phyloP scores from a whole-genome alignment of 805 yeast genomes.

The Yarrowia sp. region DNA sequence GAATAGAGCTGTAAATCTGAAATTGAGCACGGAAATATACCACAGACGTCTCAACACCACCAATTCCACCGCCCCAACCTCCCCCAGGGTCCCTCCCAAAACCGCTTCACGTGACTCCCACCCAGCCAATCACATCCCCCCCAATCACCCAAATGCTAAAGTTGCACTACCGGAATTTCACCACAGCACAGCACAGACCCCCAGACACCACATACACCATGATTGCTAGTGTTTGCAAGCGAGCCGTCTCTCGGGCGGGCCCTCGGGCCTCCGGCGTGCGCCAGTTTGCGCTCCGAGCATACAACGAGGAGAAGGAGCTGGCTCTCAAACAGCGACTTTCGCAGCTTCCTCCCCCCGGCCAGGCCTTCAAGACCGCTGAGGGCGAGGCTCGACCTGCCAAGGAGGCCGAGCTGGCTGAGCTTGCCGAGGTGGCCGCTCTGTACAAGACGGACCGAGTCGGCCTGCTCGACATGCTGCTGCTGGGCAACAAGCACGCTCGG shows the following conservation, averaged over 20 bases:
- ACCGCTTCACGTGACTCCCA: constrained; percentile 1
- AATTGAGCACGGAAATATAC: neutral
- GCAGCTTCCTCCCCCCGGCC: constrained; percentile 60
- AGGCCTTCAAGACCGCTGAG: constrained; percentile 69
- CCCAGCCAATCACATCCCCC: constrained; percentile 23
- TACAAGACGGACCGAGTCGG: constrained; percentile 57
- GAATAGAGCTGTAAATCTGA: neutral
- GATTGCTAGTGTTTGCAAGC: constrained; percentile 24
- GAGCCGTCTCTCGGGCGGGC: constrained; percentile 20
- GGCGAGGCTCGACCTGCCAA: constrained; percentile 69
- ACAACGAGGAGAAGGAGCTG: constrained; percentile 46
- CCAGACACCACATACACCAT: constrained; percentile 15
- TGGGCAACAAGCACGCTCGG: constrained; percentile 53
- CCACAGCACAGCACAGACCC: constrained; percentile 19
- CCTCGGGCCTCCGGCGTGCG: constrained; percentile 22
- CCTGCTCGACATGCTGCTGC: constrained; percentile 45
- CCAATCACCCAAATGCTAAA: constrained; percentile 26
- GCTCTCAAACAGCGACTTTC: constrained; percentile 63
- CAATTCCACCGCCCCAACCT: neutral
- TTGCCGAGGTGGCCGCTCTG: constrained; percentile 67
- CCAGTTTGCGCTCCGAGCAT: constrained; percentile 32
- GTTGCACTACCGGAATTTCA: constrained; percentile 20
- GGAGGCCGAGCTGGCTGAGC: constrained; percentile 64
- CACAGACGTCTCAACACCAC: too few species aligned
- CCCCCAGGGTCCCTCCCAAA: neutral